Evolutionary conservation across 352 stramenopile genomes (phyloP), one percentile per base, ranked within the genome.

Genomic region (Thraustochytrium striatum): DNA sequence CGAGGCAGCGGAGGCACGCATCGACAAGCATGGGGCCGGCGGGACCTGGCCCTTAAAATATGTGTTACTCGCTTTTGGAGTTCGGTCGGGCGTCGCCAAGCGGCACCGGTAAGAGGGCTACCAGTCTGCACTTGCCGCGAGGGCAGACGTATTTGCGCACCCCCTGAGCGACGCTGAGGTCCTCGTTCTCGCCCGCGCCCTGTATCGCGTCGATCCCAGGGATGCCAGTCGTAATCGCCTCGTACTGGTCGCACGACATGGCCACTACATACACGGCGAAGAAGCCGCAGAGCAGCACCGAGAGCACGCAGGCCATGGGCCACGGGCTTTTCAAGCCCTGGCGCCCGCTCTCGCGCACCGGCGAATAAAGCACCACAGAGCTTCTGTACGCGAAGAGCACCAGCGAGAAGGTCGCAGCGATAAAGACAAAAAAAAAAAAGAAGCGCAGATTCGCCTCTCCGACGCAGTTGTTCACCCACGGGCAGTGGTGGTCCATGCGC

Each of bases 401-500:
- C 19, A 73, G 38, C 5, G 78, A 78, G 50, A 62, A 84, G 13
- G 69, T 13, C 2, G 43, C 21, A 8, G 70, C 30, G 3, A 72
- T 9, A 57, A 50, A 69, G 21, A 61, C 72, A 83, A 92, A 91
- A 0, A 90, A 78, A 28, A 89, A 75, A 82, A 92, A 92, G 72
- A 88, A 90, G 78, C 89, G 88, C 69, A 90, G 87, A 79, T 90
- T 92, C 43, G 86, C 72, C 11, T 86, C 85, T 58, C 87, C 88
- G 43, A 92, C 82, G 35, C 85, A 85, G 83, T 90, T 89, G 35
- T 84, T 83, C 2, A 92, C 84, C 87, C 87, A 91, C 0, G 83
- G 83, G 75, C 87, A 90, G 82, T 85, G 88, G 82, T 92, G 88
- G 82, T 92, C 88, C 82, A 92, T 88, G 70, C 89, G 89, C 1